These are phyloP conservation scores for Kodamaea leandrae DNA, from an alignment of 805 yeast species.

Conservation along the genomic window DNA sequence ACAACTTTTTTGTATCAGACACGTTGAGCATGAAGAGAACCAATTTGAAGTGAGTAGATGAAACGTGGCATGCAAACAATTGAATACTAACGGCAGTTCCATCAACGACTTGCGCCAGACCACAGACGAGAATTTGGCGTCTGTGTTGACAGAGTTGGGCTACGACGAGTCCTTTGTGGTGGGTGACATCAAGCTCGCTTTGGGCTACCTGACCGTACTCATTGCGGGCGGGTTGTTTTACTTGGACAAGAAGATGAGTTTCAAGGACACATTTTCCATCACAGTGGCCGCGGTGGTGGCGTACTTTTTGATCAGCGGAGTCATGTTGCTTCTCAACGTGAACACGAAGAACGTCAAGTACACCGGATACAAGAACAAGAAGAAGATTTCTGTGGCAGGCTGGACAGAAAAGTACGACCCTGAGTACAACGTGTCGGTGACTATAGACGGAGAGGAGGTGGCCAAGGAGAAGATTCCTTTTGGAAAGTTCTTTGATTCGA, in stretches of 20 bases:
- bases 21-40: slow-evolving; percentile 20
- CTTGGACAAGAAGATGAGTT: slow-evolving; percentile 48
- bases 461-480: slow-evolving; percentile 30
- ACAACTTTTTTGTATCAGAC: not conserved
- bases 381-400: slow-evolving; percentile 39
- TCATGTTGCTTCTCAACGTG: slow-evolving; percentile 33
- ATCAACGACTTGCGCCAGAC: slow-evolving; percentile 46
- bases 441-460: slow-evolving; percentile 24
- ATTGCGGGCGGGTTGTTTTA: slow-evolving; percentile 46
- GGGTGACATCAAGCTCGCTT: slow-evolving; percentile 45
- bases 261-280: slow-evolving; percentile 36
- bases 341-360: slow-evolving; percentile 46
- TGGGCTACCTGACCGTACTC: slow-evolving; percentile 48
- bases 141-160: slow-evolving; percentile 42
- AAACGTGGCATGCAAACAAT: slow-evolving; percentile 2
- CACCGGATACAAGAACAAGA: slow-evolving; percentile 36
- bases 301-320: slow-evolving; percentile 37
- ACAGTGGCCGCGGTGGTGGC: slow-evolving; percentile 35
- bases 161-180: slow-evolving; percentile 47
- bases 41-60: slow-evolving; percentile 29
- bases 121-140: slow-evolving; percentile 48
- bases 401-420: slow-evolving; percentile 47
- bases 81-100: slow-evolving; percentile 33
- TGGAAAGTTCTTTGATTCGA: slow-evolving; percentile 43
- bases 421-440: slow-evolving; percentile 37